These are phyloP conservation scores for Ilyonectria robusta DNA, from an alignment of 2,329 filamentous ascomycete genomes.

Conservation along the genomic window DNA sequence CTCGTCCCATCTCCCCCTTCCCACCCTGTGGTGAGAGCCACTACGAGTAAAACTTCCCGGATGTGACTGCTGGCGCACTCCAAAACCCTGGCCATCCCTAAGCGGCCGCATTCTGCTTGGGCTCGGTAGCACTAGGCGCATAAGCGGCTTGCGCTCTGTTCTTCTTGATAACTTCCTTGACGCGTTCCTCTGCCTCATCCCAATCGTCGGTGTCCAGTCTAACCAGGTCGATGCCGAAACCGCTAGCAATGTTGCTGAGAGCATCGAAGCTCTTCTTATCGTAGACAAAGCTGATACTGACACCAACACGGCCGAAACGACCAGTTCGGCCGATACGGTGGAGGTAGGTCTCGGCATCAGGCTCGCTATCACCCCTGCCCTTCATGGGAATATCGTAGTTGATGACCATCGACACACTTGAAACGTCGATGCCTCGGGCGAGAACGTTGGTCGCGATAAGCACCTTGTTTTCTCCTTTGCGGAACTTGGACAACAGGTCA, in stretches of 20 bases:
- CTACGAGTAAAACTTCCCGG: not conserved
- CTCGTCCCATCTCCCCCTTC: not conserved
- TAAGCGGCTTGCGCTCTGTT: conserved; percentile 71
- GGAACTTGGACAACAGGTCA: conserved; percentile 87
- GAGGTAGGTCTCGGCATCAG: conserved; percentile 95
- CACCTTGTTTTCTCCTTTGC: conserved; percentile 89
- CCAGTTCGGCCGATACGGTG: conserved; percentile 98
- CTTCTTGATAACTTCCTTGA: conserved; percentile 86
- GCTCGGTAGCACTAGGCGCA: conserved; percentile 62
- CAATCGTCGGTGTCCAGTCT: conserved; percentile 89
- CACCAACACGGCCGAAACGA: conserved; percentile 95
- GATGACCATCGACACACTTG: conserved; percentile 94
- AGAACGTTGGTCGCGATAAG: conserved; percentile 98
- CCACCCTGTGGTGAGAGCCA: not conserved
- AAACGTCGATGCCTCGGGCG: conserved; percentile 94
- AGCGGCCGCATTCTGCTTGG: conserved; percentile 46
- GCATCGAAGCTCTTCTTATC: conserved; percentile 86
- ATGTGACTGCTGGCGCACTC: conserved; percentile 12
- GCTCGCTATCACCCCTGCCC: conserved; percentile 81
- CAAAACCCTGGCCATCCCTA: conserved; percentile 46
- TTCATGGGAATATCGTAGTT: conserved; percentile 93
- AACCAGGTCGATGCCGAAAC: conserved; percentile 86
- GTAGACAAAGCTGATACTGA: conserved; percentile 94
- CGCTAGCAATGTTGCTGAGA: conserved; percentile 82
- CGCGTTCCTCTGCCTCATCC: conserved; percentile 87